These are phyloP conservation scores for Diutina neorugosa DNA, from an alignment of 1,139 yeast species.

Conservation along the genomic window DNA sequence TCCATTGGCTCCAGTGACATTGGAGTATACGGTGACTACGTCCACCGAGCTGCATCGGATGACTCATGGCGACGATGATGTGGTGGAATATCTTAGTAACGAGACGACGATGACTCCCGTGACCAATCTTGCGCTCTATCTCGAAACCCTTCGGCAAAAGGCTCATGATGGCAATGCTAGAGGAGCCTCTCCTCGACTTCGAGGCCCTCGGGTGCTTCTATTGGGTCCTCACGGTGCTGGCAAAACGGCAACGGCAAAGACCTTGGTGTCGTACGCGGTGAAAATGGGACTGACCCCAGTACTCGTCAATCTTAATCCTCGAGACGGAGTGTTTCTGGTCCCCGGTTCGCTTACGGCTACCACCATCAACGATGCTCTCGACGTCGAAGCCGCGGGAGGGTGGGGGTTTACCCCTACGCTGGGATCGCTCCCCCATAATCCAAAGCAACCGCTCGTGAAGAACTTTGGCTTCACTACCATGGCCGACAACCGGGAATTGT, in stretches of 20 bases:
- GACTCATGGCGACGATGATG: conserved; percentile 18
- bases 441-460: conserved; percentile 79
- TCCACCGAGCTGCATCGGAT: conserved; percentile 30
- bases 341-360: conserved; percentile 87
- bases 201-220: conserved; percentile 60
- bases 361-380: conserved; percentile 69
- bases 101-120: conserved; percentile 58
- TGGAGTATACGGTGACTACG: conserved; percentile 39
- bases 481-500: conserved; percentile 48
- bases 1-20: conserved; percentile 43
- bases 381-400: conserved; percentile 57
- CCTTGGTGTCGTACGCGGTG: conserved; percentile 62
- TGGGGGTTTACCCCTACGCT: conserved; percentile 82
- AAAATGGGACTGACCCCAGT: conserved; percentile 56
- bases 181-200: conserved; percentile 5
- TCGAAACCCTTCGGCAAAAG: conserved; percentile 48
- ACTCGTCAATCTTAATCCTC: conserved; percentile 74
- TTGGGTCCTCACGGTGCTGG: conserved; percentile 69
- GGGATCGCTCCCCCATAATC: conserved; percentile 76
- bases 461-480: conserved; percentile 62
- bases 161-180: conserved; percentile 15
- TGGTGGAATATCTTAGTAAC: conserved; percentile 53
- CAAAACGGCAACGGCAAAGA: conserved; percentile 64
- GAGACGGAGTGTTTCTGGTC: conserved; percentile 62
- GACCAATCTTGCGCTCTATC: conserved; percentile 62